These are phyloP conservation scores for Canariomyces notabilis DNA, from an alignment of 2,329 filamentous ascomycete species.

Conservation along the genomic window DNA sequence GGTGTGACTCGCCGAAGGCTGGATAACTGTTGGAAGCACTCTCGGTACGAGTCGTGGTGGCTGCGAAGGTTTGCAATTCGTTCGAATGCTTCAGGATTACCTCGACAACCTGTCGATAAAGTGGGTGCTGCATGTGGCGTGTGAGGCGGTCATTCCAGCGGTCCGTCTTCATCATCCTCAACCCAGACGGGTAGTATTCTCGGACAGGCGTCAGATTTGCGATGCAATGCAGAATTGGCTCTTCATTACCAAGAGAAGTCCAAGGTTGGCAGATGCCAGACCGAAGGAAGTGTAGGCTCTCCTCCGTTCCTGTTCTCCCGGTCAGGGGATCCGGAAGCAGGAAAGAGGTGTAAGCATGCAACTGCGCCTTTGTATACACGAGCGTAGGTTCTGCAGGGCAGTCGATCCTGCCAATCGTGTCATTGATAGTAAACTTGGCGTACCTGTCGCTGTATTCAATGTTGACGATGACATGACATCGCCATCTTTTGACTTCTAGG, in stretches of 20 bases:
- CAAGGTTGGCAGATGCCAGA: conserved; percentile 50
- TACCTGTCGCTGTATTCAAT: conserved; percentile 37
- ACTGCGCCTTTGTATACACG: conserved; percentile 50
- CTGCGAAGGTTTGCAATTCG: conserved; percentile 2
- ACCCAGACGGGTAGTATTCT: conserved; percentile 12
- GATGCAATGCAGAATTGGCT: conserved; percentile 1
- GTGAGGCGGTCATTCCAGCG: conserved; percentile 9
- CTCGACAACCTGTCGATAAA: conserved; percentile 6
- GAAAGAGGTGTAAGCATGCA: conserved; percentile 59
- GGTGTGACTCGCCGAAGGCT: background rate
- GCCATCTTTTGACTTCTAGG: conserved; percentile 18
- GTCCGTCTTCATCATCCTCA: conserved; percentile 12
- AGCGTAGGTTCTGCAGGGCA: conserved; percentile 52
- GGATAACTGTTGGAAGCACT: background rate
- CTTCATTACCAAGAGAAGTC: conserved; percentile 22
- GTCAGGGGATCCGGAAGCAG: conserved; percentile 54
- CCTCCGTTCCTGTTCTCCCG: conserved; percentile 54
- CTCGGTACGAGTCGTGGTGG: background rate
- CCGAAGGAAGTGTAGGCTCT: conserved; percentile 46
- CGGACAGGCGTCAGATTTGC: conserved; percentile 10
- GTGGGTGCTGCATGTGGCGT: conserved; percentile 12
- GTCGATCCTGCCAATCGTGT: conserved; percentile 49
- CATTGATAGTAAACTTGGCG: conserved; percentile 48
- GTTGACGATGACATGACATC: conserved; percentile 39
- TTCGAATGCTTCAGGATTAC: conserved; percentile 4